These are phyloP conservation scores for Penicillium hesseltinei DNA, from an alignment of 2,329 filamentous ascomycete genomes.

Conservation along the genomic window DNA sequence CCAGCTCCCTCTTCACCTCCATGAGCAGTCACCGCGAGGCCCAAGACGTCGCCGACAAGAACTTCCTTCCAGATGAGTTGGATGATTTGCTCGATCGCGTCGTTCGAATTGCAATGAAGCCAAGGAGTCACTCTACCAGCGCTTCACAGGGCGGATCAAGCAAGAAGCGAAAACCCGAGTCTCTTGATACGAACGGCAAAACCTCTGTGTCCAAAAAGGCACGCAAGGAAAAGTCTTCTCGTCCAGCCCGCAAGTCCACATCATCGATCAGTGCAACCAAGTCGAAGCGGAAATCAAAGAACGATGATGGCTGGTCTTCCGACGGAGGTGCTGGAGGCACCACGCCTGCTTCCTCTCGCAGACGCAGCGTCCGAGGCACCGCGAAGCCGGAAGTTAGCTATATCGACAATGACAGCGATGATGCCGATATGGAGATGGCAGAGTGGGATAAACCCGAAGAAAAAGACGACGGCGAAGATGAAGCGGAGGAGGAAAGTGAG, in stretches of 20 bases:
- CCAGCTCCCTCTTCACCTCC: slow-evolving; percentile 71
- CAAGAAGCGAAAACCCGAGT: slow-evolving; percentile 46
- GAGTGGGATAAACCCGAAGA: slow-evolving; percentile 34
- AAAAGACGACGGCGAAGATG: slow-evolving; percentile 29
- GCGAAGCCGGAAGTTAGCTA: slow-evolving; percentile 42
- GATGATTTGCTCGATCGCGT: slow-evolving; percentile 75
- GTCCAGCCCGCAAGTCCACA: slow-evolving; percentile 35
- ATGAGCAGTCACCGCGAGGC: slow-evolving; percentile 75
- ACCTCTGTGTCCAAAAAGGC: slow-evolving; percentile 29
- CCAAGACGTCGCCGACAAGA: slow-evolving; percentile 81
- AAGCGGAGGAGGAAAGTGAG: slow-evolving; percentile 18
- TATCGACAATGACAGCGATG: slow-evolving; percentile 45
- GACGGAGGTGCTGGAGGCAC: slow-evolving; percentile 43
- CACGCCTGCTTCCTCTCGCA: slow-evolving; percentile 34
- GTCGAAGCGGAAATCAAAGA: slow-evolving; percentile 39
- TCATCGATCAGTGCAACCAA: slow-evolving; percentile 28
- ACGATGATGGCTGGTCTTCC: slow-evolving; percentile 42
- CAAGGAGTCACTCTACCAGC: slow-evolving; percentile 41
- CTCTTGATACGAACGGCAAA: slow-evolving; percentile 27
- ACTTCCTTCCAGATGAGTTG: slow-evolving; percentile 74
- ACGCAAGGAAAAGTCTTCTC: slow-evolving; percentile 31
- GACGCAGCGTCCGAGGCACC: slow-evolving; percentile 41
- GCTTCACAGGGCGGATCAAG: slow-evolving; percentile 21
- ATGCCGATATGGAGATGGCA: slow-evolving; percentile 45
- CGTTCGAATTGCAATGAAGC: slow-evolving; percentile 68